Percentiles rank a stretch among this genome's conserved stretches.
These are phyloP conservation scores for Hyaloscypha finlandica DNA, from an alignment of 495 filamentous ascomycete genomes.

Conservation along the genomic window DNA sequence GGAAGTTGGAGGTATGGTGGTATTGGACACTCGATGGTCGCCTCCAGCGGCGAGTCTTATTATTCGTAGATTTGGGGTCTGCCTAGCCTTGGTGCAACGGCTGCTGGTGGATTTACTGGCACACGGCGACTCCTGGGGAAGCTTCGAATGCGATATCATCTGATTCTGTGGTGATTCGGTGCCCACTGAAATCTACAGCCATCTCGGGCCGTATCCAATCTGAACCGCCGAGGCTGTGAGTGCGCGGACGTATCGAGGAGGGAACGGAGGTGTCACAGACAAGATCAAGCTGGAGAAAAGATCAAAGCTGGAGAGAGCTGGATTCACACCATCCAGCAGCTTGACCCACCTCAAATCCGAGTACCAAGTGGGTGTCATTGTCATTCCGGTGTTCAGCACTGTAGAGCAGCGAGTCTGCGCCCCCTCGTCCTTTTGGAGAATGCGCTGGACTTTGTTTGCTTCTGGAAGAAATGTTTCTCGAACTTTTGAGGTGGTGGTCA, in stretches of 20 bases:
- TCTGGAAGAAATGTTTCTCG: conserved; percentile 12
- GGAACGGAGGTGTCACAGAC: conserved; percentile 15
- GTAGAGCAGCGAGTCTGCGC: not conserved
- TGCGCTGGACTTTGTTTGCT: conserved; percentile 17
- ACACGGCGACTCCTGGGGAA: not conserved
- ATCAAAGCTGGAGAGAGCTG: conserved; percentile 20
- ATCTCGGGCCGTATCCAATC: not conserved
- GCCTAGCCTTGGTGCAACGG: not conserved
- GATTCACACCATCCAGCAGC: conserved; percentile 16
- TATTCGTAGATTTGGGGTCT: not conserved
- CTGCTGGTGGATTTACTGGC: not conserved
- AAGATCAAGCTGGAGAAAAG: conserved; percentile 3
- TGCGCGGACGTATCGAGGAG: not conserved
- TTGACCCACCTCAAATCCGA: conserved; percentile 17
- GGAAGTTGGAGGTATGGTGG: not conserved
- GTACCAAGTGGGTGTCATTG: not conserved
- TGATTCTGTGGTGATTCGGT: not conserved
- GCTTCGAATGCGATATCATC: not conserved
- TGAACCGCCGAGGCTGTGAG: not conserved
- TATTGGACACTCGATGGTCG: conserved; percentile 5
- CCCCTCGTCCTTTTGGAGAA: not conserved
- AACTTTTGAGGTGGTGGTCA: not conserved
- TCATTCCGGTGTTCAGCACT: not conserved
- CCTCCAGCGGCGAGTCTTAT: conserved; percentile 1
- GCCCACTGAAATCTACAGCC: not conserved